These are phyloP conservation scores for Claviceps sp. DNA, from an alignment of 2,329 filamentous ascomycete genomes.

Conservation along the genomic window DNA sequence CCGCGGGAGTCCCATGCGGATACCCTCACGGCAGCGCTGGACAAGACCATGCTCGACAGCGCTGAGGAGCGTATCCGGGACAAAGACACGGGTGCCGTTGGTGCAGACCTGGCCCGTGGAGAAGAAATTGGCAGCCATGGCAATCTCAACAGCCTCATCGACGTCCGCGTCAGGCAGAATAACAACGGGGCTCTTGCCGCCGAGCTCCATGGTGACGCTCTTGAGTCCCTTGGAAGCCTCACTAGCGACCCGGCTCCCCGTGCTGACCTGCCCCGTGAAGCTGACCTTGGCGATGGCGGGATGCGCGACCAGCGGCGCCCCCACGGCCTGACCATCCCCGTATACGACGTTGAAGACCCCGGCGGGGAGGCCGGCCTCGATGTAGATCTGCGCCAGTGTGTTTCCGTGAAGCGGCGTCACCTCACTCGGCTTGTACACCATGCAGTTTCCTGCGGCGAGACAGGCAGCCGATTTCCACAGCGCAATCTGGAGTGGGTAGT, in stretches of 20 bases:
- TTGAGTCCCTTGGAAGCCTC: constrained; percentile 70
- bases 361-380: constrained; percentile 63
- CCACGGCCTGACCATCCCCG: constrained; percentile 58
- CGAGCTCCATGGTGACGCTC: constrained; percentile 84
- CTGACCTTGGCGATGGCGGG: constrained; percentile 68
- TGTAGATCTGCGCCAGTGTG: constrained; percentile 61
- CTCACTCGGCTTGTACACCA: constrained; percentile 86
- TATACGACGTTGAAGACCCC: constrained; percentile 84
- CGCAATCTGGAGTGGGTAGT: constrained; percentile 83
- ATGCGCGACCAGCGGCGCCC: constrained; percentile 61
- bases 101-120: constrained; percentile 87
- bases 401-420: constrained; percentile 75
- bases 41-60: constrained; percentile 57
- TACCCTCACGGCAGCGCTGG: constrained; percentile 40
- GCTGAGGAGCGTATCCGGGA: constrained; percentile 51
- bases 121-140: constrained; percentile 92
- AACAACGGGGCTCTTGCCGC: constrained; percentile 72
- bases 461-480: constrained; percentile 83
- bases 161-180: constrained; percentile 69
- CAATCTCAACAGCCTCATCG: constrained; percentile 71
- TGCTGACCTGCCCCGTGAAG: constrained; percentile 79
- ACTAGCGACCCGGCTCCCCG: constrained; percentile 68
- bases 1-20: constrained; percentile 63
- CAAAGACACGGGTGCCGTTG: constrained; percentile 79
- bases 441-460: constrained; percentile 73